Conservation (phyloP, 2,329 filamentous ascomycete species). For the Beauveria asiatica region DNA sequence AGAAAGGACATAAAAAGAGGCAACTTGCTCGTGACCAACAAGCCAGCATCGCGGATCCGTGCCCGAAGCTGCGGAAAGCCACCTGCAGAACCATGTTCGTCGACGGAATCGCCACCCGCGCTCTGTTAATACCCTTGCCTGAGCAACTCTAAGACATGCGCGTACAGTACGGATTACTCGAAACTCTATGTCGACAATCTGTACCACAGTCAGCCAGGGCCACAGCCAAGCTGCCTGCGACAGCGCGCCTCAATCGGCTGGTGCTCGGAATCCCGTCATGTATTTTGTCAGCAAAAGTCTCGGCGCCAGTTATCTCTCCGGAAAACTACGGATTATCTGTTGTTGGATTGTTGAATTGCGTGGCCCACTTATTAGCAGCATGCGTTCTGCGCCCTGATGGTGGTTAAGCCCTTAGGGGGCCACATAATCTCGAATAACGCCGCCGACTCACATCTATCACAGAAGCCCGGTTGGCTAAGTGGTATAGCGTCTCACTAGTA, state of each 20-base stretch:
- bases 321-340: neutral
- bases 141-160: neutral
- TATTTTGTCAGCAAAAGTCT: neutral
- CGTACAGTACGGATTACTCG: neutral
- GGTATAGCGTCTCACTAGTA: slow-evolving; percentile 26
- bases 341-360: neutral
- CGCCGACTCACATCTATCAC: neutral
- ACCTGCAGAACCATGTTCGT: neutral
- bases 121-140: neutral
- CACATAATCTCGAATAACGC: slow-evolving; percentile 3
- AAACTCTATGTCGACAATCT: neutral
- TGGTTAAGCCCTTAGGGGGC: neutral
- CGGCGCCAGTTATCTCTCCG: too few species aligned
- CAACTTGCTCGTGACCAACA: neutral
- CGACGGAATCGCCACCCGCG: neutral
- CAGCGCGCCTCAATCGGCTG: neutral
- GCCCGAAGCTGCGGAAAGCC: neutral
- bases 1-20: neutral
- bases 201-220: neutral
- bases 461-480: slow-evolving; percentile 22
- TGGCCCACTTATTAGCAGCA: neutral
- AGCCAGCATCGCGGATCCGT: neutral
- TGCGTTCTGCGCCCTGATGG: neutral
- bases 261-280: too few species aligned
- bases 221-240: neutral